Conservation (phyloP, 2,329 filamentous ascomycete genomes). For the Claviceps cyperi region DNA sequence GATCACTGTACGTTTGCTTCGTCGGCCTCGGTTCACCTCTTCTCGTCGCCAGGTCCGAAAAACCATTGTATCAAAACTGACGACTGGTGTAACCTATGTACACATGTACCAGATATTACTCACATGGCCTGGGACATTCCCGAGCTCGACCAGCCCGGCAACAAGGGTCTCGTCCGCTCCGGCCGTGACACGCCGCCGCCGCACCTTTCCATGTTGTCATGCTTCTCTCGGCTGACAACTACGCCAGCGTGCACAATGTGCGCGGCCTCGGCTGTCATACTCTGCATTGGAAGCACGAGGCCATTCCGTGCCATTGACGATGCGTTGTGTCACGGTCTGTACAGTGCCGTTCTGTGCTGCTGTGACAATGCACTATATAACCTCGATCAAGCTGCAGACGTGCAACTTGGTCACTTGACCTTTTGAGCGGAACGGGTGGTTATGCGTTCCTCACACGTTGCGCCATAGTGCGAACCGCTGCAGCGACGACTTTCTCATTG, state of each 20-base stretch:
- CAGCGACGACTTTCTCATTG: no score
- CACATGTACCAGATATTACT: slow-evolving; percentile 9
- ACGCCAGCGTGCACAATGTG: slow-evolving; percentile 8
- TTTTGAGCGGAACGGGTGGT: no score
- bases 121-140: slow-evolving; percentile 18
- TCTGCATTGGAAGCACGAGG: slow-evolving; percentile 30
- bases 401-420: no score
- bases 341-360: no score
- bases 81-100: no score
- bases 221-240: slow-evolving; percentile 16
- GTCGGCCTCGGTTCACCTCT: background rate
- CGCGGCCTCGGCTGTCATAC: slow-evolving; percentile 14
- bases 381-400: no score
- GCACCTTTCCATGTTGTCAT: slow-evolving; percentile 15
- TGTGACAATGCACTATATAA: no score
- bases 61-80: no score
- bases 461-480: no score
- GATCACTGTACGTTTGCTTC: slow-evolving; percentile 13
- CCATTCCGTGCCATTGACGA: slow-evolving; percentile 25
- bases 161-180: slow-evolving; percentile 13
- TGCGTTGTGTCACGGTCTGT: no score
- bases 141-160: slow-evolving; percentile 13
- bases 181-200: slow-evolving; percentile 8
- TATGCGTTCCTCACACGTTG: no score
- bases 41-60: background rate